Evolutionary conservation across 768 basidiomycete species (phyloP), one percentile per base, ranked within the genome.

Genomic region (Ephemerocybe angulata): DNA sequence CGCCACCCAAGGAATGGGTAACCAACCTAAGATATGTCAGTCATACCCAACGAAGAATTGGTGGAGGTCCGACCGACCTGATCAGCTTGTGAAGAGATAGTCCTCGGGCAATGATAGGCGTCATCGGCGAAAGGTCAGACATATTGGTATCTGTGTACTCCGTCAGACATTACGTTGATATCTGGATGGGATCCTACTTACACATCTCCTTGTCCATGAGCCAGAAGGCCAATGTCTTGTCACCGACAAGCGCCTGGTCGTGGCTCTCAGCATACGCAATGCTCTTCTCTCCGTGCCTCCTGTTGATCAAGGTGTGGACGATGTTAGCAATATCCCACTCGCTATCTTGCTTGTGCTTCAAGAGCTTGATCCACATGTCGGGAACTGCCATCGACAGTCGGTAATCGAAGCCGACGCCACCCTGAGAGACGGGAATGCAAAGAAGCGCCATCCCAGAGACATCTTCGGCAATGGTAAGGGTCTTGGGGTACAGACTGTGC

Each of bases 141-240:
- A 98, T 98, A 70, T 95, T 80, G 3, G 93, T 93, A 70, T 96
- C 92, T 93, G 52, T 31, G 47, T 11, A 25, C 42, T 58, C 42
- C 46, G 4, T 41, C 11, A 53, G 46, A 27, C 60, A 38, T 24
- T 46, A 31, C 33, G 33, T 8, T 8, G 33, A 17, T 35, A 35
- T 35, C 33, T 8, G 10, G 33, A 35, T 35, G 33, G 33, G n/a
- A n/a, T n/a, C n/a, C n/a, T 30, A 76, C 84, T 62, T 78, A 94
- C 95, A 98, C 97, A 99, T 99, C 72, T 98, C 97, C 72, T 96
- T 96, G 72, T 99, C 97, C 97, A 99, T 99, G 55, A 98, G 72
- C 97, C 97, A 99, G 72, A 99, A 99, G 3, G 97, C 97, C 42
- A 99, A 65, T 2, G 96, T 98, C 77, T 99, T 99, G 75, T 99